Percentiles rank a stretch among this genome's conserved stretches.
Conservation (phyloP, 1,284 basidiomycete species). For the Apiotrichum sp. region DNA sequence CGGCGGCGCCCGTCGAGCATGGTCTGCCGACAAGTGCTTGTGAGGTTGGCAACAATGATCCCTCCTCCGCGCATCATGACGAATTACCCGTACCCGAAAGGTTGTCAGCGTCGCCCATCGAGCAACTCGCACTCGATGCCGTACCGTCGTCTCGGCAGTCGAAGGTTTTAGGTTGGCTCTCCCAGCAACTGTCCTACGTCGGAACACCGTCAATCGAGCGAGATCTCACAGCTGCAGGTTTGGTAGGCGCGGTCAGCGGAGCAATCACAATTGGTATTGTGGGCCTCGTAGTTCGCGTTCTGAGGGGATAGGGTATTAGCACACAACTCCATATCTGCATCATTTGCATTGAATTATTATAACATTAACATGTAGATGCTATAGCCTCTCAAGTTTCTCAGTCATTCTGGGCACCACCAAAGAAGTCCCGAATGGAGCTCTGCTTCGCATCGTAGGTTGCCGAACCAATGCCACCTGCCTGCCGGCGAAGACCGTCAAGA, state of each 20-base stretch:
- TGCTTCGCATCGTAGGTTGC: conserved; percentile 67
- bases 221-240: conserved; percentile 20
- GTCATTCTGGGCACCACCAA: conserved; percentile 52
- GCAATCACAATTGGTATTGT: conserved; percentile 4
- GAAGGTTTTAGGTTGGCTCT: conserved; percentile 5
- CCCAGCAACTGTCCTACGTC: conserved; percentile 18
- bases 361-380: neutral
- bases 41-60: too few species aligned
- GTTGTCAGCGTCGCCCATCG: conserved; percentile 1
- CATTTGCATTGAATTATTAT: neutral
- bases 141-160: neutral
- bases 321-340: neutral
- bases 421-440: conserved; percentile 67
- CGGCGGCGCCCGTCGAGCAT: neutral
- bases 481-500: conserved; percentile 53
- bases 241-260: conserved; percentile 16
- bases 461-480: conserved; percentile 70
- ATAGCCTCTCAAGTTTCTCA: conserved; percentile 9
- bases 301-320: neutral
- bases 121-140: neutral
- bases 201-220: conserved; percentile 24
- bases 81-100: neutral
- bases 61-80: too few species aligned
- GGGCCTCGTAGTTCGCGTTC: neutral
- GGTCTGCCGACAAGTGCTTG: too few species aligned